Base-by-base conservation (phyloP, 352 stramenopile species). In the Phytophthora fragariaefolia region DNA sequence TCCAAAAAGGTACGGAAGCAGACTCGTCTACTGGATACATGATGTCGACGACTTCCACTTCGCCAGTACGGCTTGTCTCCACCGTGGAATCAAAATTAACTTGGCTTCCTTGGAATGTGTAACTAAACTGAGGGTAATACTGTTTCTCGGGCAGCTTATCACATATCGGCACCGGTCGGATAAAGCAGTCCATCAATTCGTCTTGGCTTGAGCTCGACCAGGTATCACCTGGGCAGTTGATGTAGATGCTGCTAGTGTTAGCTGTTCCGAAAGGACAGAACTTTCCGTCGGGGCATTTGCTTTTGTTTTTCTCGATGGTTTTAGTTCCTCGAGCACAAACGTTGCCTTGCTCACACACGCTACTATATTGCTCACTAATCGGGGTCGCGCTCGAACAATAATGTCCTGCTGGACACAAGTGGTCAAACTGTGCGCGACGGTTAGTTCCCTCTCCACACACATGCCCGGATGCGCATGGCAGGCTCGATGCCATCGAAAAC, bases 391-490 rank as follows among this genome's bases (percentile, higher is more conserved):
- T 77, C 17, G 76, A 81, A 57, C 96, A 99, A 66, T 93, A 98
- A 45, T 96, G 87, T 2, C 97, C 97, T 22, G 78, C 92, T 22
- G 97, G 91, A 48, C 96, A 98, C 56, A 97, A 69, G 50, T 99
- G 91, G 34, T 90, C 75, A 62, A 98, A 99, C 69, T 99, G 94
- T 5, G 68, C 79, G 46, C 80, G 80, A 13, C 92, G 78, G 48
- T 98, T 96, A 22, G 96, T 99, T 26, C 89, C 91, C 48, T 96
- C 87, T 18, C 96, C 96, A 76, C 97, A 99, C 1, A 98, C 88
- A 68, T 97, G 95, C 0, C 97, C 97, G 28, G 94, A 91, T 2
- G 93, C 89, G 71, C 97, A 99, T 6, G 82, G 77, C 43, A 96
- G 74, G 28, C 91, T 97, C 23, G 84, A 76, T 0, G 71, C 71